phyloP scores from a whole-genome alignment of 2,329 filamentous ascomycete genomes.

The Didymella arachidicola region DNA sequence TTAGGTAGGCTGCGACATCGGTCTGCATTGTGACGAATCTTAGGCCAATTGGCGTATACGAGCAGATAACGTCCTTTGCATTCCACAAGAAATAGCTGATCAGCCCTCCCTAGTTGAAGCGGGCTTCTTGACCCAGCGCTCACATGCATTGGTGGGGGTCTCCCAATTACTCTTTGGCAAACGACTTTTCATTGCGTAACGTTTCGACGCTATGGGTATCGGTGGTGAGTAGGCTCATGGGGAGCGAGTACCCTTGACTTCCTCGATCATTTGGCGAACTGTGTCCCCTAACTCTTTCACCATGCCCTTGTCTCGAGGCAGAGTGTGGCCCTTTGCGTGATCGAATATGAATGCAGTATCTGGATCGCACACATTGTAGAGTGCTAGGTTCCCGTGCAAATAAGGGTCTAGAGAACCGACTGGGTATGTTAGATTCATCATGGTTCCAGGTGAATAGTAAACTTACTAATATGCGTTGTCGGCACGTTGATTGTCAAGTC shows the following conservation, averaged over 20 bases:
- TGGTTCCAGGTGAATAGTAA: background rate
- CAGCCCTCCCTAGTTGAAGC: background rate
- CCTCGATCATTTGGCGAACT: conserved; percentile 37
- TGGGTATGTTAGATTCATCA: conserved; percentile 6
- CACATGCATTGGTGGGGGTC: background rate
- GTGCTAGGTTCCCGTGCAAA: conserved; percentile 65
- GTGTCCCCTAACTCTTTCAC: conserved; percentile 42
- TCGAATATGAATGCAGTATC: conserved; percentile 69
- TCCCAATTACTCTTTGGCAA: background rate
- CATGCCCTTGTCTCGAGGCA: conserved; percentile 55
- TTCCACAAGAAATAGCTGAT: background rate
- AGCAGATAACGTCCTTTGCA: background rate
- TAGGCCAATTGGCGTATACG: background rate
- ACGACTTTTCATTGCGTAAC: background rate
- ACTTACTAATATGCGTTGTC: conserved; percentile 50
- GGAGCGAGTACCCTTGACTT: conserved; percentile 24
- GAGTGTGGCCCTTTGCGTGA: conserved; percentile 69
- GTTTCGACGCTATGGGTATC: too few species aligned
- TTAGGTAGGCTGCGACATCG: background rate
- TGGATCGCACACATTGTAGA: conserved; percentile 68
- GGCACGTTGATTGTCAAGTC: conserved; percentile 53
- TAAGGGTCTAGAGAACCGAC: conserved; percentile 62
- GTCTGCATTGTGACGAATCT: background rate
- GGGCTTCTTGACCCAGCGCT: background rate
- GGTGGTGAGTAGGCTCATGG: background rate